A percentile compares a stretch with the other conserved stretches of the same genome.
Conservation (phyloP, 768 basidiomycete genomes). For the Kwoniella sp. region DNA sequence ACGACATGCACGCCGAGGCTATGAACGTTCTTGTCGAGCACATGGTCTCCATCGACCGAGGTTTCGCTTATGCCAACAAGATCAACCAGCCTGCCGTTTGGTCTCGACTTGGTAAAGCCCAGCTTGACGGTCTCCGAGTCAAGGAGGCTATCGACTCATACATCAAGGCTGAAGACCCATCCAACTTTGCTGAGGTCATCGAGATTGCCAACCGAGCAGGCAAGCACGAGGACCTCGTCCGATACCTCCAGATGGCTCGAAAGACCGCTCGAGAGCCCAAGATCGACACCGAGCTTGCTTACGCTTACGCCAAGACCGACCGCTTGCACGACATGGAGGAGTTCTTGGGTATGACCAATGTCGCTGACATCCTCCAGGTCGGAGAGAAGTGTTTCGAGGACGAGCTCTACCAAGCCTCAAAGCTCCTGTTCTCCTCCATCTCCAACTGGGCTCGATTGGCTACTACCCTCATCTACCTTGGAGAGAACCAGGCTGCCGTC, state of each 20-base stretch:
- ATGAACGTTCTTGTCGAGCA: conserved; percentile 98
- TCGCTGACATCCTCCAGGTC: conserved; percentile 92
- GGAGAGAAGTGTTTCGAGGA: conserved; percentile 99
- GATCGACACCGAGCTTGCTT: conserved; percentile 96
- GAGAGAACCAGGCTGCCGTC: conserved; percentile 96
- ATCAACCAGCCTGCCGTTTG: conserved; percentile 95
- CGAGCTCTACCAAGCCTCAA: conserved; percentile 94
- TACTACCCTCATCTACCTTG: conserved; percentile 96
- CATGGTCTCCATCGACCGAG: conserved; percentile 95
- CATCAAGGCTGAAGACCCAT: conserved; percentile 93
- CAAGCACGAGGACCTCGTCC: conserved; percentile 86
- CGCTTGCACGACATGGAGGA: conserved; percentile 99
- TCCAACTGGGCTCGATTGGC: conserved; percentile 98
- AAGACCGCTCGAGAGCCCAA: conserved; percentile 94
- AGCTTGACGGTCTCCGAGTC: conserved; percentile 94
- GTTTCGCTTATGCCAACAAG: conserved; percentile 92
- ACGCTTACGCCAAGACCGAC: conserved; percentile 88
- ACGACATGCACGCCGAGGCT: conserved; percentile 90
- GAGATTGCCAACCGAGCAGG: conserved; percentile 94
- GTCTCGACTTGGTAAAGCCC: conserved; percentile 97
- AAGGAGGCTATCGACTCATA: conserved; percentile 99
- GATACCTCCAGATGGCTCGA: conserved; percentile 97
- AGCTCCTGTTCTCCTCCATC: conserved; percentile 91
- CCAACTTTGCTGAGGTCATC: conserved; percentile 91
- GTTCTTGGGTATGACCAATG: conserved; percentile 97